A percentile compares a stretch with the other conserved stretches of the same genome.
Evolutionary conservation across 2,329 filamentous ascomycete genomes (phyloP).

Genomic region (Acrodontium crateriforme): DNA sequence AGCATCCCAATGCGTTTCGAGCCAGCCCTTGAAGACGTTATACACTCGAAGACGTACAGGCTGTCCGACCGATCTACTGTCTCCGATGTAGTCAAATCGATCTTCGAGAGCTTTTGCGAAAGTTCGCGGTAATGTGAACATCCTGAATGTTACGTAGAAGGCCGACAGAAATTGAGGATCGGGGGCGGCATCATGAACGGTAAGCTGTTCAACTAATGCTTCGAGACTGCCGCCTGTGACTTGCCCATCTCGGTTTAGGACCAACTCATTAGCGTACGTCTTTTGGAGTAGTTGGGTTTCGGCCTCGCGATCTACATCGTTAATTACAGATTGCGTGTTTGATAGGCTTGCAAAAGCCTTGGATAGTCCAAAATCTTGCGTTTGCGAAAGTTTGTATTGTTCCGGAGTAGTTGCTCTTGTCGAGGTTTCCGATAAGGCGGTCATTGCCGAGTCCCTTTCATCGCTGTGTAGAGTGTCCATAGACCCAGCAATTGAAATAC

Average conservation of each 20-base stretch:
- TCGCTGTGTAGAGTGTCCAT: slow-evolving; percentile 64
- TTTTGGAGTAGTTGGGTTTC: slow-evolving; percentile 80
- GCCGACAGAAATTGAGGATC: slow-evolving; percentile 85
- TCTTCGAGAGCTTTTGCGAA: slow-evolving; percentile 75
- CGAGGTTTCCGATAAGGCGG: slow-evolving; percentile 65
- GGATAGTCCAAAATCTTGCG: slow-evolving; percentile 39
- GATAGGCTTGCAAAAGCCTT: slow-evolving; percentile 52
- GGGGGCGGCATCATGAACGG: slow-evolving; percentile 81
- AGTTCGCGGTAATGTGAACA: slow-evolving; percentile 71
- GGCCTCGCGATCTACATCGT: slow-evolving; percentile 63
- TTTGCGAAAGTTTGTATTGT: slow-evolving; percentile 31
- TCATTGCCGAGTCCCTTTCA: slow-evolving; percentile 63
- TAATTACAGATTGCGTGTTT: slow-evolving; percentile 48
- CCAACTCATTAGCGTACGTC: slow-evolving; percentile 80
- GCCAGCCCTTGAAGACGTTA: slow-evolving; percentile 93
- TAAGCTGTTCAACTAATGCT: slow-evolving; percentile 86
- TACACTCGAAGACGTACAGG: slow-evolving; percentile 84
- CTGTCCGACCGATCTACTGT: slow-evolving; percentile 57
- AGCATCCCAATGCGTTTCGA: slow-evolving; percentile 89
- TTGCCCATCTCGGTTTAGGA: slow-evolving; percentile 87
- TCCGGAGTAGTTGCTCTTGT: slow-evolving; percentile 84
- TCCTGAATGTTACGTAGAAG: slow-evolving; percentile 90
- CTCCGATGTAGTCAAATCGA: slow-evolving; percentile 80
- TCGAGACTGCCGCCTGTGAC: slow-evolving; percentile 85
- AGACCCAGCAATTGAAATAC: slow-evolving; percentile 63